Base-by-base conservation (phyloP, 2,329 filamentous ascomycete genomes). In the Thermothelomyces thermophilus region DNA sequence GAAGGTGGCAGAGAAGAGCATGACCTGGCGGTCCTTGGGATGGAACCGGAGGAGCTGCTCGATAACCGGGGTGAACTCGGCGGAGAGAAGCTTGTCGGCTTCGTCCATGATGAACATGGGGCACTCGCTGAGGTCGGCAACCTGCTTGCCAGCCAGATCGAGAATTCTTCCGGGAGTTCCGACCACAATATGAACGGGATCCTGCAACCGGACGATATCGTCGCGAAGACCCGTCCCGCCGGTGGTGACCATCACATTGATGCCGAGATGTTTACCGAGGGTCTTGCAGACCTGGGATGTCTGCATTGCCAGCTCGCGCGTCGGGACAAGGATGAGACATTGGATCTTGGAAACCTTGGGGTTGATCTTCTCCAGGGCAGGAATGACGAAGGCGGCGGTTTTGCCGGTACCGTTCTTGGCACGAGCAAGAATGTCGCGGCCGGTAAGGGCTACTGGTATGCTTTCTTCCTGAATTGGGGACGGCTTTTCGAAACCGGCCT, bases 21-120 rank as follows among this genome's bases (percentile, higher is more conserved):
- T 98, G 63, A 98, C 90, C 71, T 98, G 93, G 52, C 93, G 86
- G 66, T 98, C 91, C 69, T 93, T 95, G 56, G 93, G 91, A 68
- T 96, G 91, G 71, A 95, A 96, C 57, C 87, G 86, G 43, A 98
- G 77, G 19, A 98, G 78, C 68, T 98, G 90, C 70, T 98, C 94
- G 59, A 98, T 95, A 56, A 95, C 90, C 22, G 91, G 90, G 6
- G 93, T 98, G 66, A 98, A 98, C 67, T 98, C 93, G 52, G 88
- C 82, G 6, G 93, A 98, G 44, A 98, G 80, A 54, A 98, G 83
- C 75, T 98, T 98, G 71, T 98, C 93, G 48, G 93, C 93, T 70
- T 98, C 93, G 64, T 98, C 93, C 93, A 98, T 98, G 72, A 98
- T 89, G 67, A 98, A 98, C 65, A 94, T 97, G 62, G 90, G 86